A percentile compares a stretch with the other conserved stretches of the same genome.
Evolutionary conservation across 2,329 filamentous ascomycete genomes (phyloP).

Genomic region (Beauveria sp.): DNA sequence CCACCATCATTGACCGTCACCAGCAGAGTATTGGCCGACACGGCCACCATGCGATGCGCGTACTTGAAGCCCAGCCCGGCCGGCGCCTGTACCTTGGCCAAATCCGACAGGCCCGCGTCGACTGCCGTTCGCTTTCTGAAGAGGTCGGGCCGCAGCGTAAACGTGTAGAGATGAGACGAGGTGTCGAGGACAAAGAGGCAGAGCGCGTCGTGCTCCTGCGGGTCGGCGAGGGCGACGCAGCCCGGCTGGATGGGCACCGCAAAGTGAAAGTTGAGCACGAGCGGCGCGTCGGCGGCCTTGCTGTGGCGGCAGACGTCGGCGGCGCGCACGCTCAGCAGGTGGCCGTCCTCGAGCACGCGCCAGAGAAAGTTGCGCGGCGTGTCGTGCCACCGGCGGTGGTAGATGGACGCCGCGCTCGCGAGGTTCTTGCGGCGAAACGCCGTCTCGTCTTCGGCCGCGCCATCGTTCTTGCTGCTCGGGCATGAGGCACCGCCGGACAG

Average conservation of each 20-base stretch:
- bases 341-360: slow-evolving; percentile 76
- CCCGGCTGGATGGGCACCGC: slow-evolving; percentile 62
- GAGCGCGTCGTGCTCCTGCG: slow-evolving; percentile 67
- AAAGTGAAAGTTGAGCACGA: slow-evolving; percentile 74
- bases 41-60: slow-evolving; percentile 73
- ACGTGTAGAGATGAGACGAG: slow-evolving; percentile 71
- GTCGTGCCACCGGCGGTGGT: slow-evolving; percentile 68
- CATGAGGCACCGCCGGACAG: slow-evolving; percentile 31
- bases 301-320: slow-evolving; percentile 70
- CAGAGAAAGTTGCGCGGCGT: slow-evolving; percentile 84
- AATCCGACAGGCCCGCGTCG: slow-evolving; percentile 66
- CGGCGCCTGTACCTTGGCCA: slow-evolving; percentile 67
- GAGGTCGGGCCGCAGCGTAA: slow-evolving; percentile 75
- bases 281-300: slow-evolving; percentile 58
- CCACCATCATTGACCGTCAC: slow-evolving; percentile 75
- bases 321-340: slow-evolving; percentile 72
- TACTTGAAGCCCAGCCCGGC: slow-evolving; percentile 69
- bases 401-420: slow-evolving; percentile 73
- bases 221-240: slow-evolving; percentile 78
- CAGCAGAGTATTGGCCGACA: slow-evolving; percentile 65
- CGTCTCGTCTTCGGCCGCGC: slow-evolving; percentile 57
- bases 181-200: slow-evolving; percentile 74
- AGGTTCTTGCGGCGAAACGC: slow-evolving; percentile 66
- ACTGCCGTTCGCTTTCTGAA: slow-evolving; percentile 64
- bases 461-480: slow-evolving; percentile 31